phyloP scores from a whole-genome alignment of 2,329 filamentous ascomycete genomes.

The Pseudopyricularia cyperi region DNA sequence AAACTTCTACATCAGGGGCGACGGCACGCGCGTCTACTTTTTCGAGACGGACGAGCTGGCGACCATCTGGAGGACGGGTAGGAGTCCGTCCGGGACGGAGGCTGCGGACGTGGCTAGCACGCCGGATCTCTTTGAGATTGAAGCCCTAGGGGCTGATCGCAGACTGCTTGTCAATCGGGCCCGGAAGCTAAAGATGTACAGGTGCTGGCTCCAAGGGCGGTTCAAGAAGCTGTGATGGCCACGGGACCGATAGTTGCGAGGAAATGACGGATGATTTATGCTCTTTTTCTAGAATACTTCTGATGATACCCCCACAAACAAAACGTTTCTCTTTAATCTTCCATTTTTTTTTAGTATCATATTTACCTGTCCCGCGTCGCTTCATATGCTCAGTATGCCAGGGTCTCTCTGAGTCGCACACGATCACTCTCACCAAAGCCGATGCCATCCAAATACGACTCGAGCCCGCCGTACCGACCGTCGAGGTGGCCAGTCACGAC shows the following conservation, averaged over 20 bases:
- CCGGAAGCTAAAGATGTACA: constrained; percentile 90
- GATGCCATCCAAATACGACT: constrained; percentile 50
- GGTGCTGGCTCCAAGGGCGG: constrained; percentile 85
- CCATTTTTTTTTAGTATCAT: background rate
- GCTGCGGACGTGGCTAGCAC: constrained; percentile 6
- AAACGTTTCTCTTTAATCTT: background rate
- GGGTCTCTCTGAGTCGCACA: constrained; percentile 22
- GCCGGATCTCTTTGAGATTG: constrained; percentile 47
- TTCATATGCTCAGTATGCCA: constrained; percentile 23
- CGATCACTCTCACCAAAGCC: constrained; percentile 39
- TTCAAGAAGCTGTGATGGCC: constrained; percentile 52
- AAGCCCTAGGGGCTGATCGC: constrained; percentile 73
- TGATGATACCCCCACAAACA: constrained; percentile 1
- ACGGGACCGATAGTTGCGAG: background rate
- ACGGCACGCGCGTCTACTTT: constrained; percentile 95
- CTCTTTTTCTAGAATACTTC: background rate
- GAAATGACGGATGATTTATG: background rate
- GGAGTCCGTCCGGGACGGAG: background rate
- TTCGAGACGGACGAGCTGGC: constrained; percentile 79
- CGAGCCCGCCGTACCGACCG: constrained; percentile 50
- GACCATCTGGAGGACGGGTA: constrained; percentile 51
- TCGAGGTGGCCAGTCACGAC: constrained; percentile 45
- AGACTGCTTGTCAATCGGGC: constrained; percentile 87
- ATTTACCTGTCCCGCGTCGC: background rate
- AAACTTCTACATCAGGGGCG: constrained; percentile 93